phyloP scores from a whole-genome alignment of 345 rosid genomes.

The Populus ilicifolia region DNA sequence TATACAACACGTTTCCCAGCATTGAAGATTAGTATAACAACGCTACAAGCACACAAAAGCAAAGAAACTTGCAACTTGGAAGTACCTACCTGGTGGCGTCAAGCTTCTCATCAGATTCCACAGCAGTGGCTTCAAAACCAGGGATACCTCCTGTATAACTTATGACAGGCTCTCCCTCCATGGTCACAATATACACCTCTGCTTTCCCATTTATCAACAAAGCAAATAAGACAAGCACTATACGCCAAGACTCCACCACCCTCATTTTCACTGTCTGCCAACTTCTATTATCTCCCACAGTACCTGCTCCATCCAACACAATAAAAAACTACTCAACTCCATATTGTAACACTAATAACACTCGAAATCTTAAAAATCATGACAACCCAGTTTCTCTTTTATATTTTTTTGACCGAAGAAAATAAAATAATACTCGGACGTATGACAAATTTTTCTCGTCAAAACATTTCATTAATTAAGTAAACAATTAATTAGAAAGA shows the following conservation, averaged over 20 bases:
- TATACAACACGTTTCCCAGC: not conserved
- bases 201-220: conserved; percentile 44
- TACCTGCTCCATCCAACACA: conserved; percentile 39
- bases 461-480: not conserved
- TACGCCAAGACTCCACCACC: conserved; percentile 29
- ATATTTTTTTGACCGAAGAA: not conserved
- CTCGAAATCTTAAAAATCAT: not conserved
- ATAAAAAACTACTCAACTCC: not conserved
- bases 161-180: conserved; percentile 89
- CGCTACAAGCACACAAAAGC: not conserved
- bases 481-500: not conserved
- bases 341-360: not conserved
- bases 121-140: conserved; percentile 88
- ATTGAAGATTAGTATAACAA: not conserved
- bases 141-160: conserved; percentile 82
- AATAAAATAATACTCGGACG: not conserved
- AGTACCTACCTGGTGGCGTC: conserved; percentile 62
- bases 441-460: not conserved
- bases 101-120: conserved; percentile 80
- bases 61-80: not conserved
- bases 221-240: conserved; percentile 26
- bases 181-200: conserved; percentile 73
- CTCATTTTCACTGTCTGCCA: conserved; percentile 24
- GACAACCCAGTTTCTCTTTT: not conserved
- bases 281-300: conserved; percentile 15